These are phyloP conservation scores for Sutorius eximius DNA, from an alignment of 1,284 basidiomycete species.

Conservation along the genomic window DNA sequence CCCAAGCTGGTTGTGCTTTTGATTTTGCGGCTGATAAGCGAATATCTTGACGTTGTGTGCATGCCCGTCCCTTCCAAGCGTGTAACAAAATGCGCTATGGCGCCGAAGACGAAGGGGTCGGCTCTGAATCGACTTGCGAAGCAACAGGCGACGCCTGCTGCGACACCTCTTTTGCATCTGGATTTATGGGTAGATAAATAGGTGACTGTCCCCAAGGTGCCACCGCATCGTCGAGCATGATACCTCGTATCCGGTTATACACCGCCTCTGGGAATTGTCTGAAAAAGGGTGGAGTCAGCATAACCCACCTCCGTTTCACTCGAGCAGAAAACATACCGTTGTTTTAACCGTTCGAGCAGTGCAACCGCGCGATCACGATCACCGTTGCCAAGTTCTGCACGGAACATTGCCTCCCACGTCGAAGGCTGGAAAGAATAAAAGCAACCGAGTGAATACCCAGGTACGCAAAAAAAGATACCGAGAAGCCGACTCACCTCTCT, in stretches of 20 bases:
- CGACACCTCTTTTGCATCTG: no score
- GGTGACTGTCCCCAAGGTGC: constrained; percentile 32
- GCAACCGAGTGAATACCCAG: not conserved
- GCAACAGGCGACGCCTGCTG: not conserved
- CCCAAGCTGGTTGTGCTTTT: no score
- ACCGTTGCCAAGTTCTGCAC: constrained; percentile 83
- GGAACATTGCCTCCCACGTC: constrained; percentile 94
- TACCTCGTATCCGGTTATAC: constrained; percentile 63
- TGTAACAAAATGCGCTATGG: no score
- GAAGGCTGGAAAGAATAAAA: constrained; percentile 55
- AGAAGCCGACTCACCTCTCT: constrained; percentile 72
- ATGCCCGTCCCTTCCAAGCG: no score
- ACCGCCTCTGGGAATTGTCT: constrained; percentile 77
- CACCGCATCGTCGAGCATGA: constrained; percentile 56
- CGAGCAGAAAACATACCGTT: constrained; percentile 50
- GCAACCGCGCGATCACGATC: constrained; percentile 69
- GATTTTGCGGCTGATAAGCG: no score
- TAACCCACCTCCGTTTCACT: not conserved
- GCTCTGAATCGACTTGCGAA: constrained; percentile 13
- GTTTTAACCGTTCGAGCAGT: constrained; percentile 74
- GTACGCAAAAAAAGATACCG: not conserved
- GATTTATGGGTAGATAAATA: no score
- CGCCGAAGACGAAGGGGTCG: not conserved
- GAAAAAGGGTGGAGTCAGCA: not conserved
- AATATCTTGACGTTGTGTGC: no score